Conservation (phyloP, 495 filamentous ascomycete genomes). For the Lophiostoma macrostomum region DNA sequence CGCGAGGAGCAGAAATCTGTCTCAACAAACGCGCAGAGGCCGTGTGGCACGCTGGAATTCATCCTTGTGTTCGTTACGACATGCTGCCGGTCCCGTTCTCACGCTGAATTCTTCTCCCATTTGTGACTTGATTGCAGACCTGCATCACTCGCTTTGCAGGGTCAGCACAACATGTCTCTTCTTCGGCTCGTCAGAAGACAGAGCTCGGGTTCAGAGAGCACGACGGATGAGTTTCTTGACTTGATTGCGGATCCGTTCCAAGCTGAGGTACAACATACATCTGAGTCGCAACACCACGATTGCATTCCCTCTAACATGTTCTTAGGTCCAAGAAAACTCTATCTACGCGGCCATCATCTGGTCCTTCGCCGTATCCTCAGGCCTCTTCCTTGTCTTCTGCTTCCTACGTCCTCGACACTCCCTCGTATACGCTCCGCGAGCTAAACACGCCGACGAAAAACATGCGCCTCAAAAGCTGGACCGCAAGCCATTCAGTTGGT, state of each 20-base stretch:
- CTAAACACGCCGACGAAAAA: slow-evolving; percentile 46
- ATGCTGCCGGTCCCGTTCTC: too few relatives aligned
- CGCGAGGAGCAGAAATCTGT: too few relatives aligned
- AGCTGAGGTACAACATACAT: slow-evolving; percentile 5
- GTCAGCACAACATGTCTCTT: neutral
- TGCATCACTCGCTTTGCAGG: slow-evolving; percentile 10
- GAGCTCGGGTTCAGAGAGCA: neutral
- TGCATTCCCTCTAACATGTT: neutral
- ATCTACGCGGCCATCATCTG: slow-evolving; percentile 15
- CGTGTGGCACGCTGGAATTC: too few relatives aligned
- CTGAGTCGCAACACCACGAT: neutral
- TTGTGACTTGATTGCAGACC: too few relatives aligned
- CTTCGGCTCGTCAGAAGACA: too few relatives aligned
- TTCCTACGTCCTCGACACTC: slow-evolving; percentile 14
- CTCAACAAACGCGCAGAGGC: too few relatives aligned
- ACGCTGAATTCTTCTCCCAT: too few relatives aligned
- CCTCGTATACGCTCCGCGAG: slow-evolving; percentile 18
- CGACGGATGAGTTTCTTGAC: slow-evolving; percentile 24
- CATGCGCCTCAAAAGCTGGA: slow-evolving; percentile 85
- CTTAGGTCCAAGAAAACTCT: slow-evolving; percentile 15
- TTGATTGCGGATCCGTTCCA: slow-evolving; percentile 29
- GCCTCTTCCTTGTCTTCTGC: slow-evolving; percentile 25
- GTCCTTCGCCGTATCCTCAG: slow-evolving; percentile 9
- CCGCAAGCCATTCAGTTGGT: slow-evolving; percentile 83
- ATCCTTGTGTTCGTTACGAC: too few relatives aligned